Evolutionary conservation across 2,329 filamentous ascomycete species (phyloP).

Genomic region (Ophiosphaerella narmari): DNA sequence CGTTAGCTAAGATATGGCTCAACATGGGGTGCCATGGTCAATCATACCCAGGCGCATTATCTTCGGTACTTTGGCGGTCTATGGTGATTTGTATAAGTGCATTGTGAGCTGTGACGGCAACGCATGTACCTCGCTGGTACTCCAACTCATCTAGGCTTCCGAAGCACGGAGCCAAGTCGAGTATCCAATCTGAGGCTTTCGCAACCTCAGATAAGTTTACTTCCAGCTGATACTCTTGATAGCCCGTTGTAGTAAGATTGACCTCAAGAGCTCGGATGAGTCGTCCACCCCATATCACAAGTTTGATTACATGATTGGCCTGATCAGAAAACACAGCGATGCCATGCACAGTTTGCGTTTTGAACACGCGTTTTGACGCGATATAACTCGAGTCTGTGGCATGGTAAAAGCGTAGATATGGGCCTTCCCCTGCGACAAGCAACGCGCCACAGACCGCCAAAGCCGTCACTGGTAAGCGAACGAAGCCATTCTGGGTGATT

Average conservation of each 20-base stretch:
- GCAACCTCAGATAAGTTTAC: constrained; percentile 23
- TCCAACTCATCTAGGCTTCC: constrained; percentile 8
- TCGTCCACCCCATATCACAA: constrained; percentile 45
- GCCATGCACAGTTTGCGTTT: constrained; percentile 74
- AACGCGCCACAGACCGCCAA: constrained; percentile 44
- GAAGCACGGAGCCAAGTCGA: constrained; percentile 33
- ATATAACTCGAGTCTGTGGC: constrained; percentile 28
- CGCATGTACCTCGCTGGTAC: constrained; percentile 15
- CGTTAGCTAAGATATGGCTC: neutral
- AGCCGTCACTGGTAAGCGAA: constrained; percentile 52
- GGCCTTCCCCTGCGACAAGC: constrained; percentile 51
- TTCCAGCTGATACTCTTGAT: constrained; percentile 25
- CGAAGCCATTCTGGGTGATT: constrained; percentile 43
- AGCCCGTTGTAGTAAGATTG: constrained; percentile 21
- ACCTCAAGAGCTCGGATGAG: constrained; percentile 54
- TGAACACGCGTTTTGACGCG: constrained; percentile 59
- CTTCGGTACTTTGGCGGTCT: constrained; percentile 8
- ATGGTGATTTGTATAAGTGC: constrained; percentile 64
- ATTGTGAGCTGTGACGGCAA: constrained; percentile 81
- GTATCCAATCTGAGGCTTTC: constrained; percentile 45
- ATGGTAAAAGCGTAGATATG: constrained; percentile 47
- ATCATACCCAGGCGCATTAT: constrained; percentile 10
- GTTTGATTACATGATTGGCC: constrained; percentile 23
- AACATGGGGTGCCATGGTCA: constrained; percentile 8
- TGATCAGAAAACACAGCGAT: constrained; percentile 55